Base-by-base conservation (phyloP, 78 protist genomes). In the Protostelium mycophagum region DNA sequence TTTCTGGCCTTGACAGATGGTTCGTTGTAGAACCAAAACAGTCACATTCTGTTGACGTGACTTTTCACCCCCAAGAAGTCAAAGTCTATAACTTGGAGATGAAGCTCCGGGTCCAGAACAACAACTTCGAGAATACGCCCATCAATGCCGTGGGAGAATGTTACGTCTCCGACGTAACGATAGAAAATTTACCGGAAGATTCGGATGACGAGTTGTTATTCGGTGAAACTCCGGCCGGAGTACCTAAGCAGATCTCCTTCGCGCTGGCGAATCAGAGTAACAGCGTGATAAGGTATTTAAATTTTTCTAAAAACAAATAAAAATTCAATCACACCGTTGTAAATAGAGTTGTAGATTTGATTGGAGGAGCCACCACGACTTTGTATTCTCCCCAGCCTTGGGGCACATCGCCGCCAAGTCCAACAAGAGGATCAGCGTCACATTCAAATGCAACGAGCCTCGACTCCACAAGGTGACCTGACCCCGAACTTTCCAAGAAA, bases 61-160 rank as follows among this genome's bases (percentile, higher is more conserved):
- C 1, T 9, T 91, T 63, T 89, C 0, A 1, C 36, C 96, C 96
- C 37, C 9, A 10, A n/a, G 86, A 1, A 36, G 37, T 34, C 35
- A 85, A 38, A 38, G 51, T 5, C 84, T 28, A 35, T 36, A 0
- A 0, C 34, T 51, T 29, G 35, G 35, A 31, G 37, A 0, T 94
- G 38, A 0, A 0, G 85, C 16, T 96, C 86, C 0, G 28, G 23
- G 93, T 94, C 23, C 16, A 0, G 28, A 28, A 92, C 36, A 96
- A 96, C 91, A 28, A 23, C 16, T 96, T 86, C 86, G 98, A 93
- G 88, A 87, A 86, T 73, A 35, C 38, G 25, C 9, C 0, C 83
- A 38, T 96, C 38, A 0, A 0, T 37, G 83, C 95, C 37, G 0
- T 0, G 36, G 98, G 92, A 34, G 93, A 86, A 25, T 88, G 93